Evolutionary conservation across 768 basidiomycete genomes (phyloP), one percentile per base, ranked within the genome.

Genomic region (Serpula lacrymans): DNA sequence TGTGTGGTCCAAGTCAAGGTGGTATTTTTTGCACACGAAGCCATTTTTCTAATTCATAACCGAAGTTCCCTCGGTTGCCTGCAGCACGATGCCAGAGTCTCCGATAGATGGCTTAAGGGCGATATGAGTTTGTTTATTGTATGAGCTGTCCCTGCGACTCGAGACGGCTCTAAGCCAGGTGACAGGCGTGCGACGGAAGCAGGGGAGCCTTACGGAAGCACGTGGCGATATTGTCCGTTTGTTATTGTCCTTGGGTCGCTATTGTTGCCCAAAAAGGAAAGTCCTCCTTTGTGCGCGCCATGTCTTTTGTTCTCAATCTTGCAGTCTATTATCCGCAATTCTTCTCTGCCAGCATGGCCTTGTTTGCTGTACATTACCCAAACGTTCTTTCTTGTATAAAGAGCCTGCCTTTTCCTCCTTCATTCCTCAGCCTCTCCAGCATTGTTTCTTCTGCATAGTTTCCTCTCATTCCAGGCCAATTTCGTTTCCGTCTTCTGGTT

Each of bases 231-330:
- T 34, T 20, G 18, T 5, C 35, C 21, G 22, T 36, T 37, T n/a
- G n/a, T n/a, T n/a, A n/a, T n/a, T n/a, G n/a, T n/a, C n/a, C n/a
- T n/a, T n/a, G n/a, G n/a, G n/a, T n/a, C n/a, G 35, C 40, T 60
- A 64, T 62, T 62, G 62, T 62, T 36, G 27, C 55, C 59, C 12
- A 22, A 57, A 55, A 48, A 39, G 60, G 62, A 39, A 58, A 25
- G 37, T 42, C 29, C 29, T 24, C 39, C 29, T 44, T n/a, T n/a
- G n/a, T n/a, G n/a, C n/a, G n/a, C n/a, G n/a, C n/a, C n/a, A n/a
- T 34, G 35, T 51, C 47, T 57, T 61, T 61, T 64, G 62, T 64
- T 64, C 57, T 64, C 34, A 44, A 61, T 39, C n/a, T 60, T 49
- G 53, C 61, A 59, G 63, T 34, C 35, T 29, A 44, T 46, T 39